A percentile compares a stretch with the other conserved stretches of the same genome.
Evolutionary conservation across 129 eudicot genomes (phyloP).

Genomic region (Arctium minus): DNA sequence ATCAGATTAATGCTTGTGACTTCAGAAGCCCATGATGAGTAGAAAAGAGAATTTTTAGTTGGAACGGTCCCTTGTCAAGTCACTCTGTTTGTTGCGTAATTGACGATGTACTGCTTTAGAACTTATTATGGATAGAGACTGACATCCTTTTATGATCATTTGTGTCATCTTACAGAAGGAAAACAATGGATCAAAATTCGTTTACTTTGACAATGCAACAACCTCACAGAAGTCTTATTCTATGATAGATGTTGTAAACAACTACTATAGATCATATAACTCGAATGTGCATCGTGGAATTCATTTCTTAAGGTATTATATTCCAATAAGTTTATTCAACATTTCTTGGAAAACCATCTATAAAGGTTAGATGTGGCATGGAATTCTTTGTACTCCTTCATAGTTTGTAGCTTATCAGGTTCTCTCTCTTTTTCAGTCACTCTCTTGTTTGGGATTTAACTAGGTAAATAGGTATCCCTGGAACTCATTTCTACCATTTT

Average conservation of each 20-base stretch:
- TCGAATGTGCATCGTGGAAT: constrained; percentile 98
- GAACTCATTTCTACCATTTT: constrained; percentile 1
- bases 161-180: no score
- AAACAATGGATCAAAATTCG: no score
- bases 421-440: no score
- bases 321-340: background rate
- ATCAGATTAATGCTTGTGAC: no score
- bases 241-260: constrained; percentile 64
- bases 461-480: no score
- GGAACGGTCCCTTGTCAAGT: background rate
- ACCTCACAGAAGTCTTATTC: constrained; percentile 80
- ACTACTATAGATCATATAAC: constrained; percentile 80
- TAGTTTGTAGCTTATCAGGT: no score
- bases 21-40: background rate
- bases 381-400: no score
- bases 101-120: background rate
- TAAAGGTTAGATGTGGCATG: background rate
- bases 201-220: no score
- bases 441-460: no score
- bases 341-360: background rate
- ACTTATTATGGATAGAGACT: background rate
- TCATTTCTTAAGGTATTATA: constrained; percentile 76
- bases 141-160: no score
- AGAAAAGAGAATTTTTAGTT: background rate
- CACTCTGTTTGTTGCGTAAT: background rate